Base-by-base conservation (phyloP, 2,329 filamentous ascomycete species). In the Trichoderma oligosporum region DNA sequence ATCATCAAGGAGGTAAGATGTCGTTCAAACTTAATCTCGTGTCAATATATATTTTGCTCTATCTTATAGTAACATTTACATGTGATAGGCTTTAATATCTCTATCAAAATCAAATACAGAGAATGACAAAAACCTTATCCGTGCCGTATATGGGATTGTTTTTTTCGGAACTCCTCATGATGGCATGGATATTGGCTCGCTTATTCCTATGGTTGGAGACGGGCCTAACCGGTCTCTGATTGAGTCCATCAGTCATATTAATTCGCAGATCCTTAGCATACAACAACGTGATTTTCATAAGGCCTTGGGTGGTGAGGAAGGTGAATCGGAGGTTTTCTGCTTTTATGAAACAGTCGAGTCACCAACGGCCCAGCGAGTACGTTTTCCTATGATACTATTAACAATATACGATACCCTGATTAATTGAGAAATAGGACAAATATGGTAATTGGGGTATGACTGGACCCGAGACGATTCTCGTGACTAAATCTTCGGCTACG, bases 261-360 rank as follows among this genome's bases (percentile, higher is more conserved):
- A 59, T 41, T 61, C 59, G 2, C 51, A 59, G 6, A 22, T 54
- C 1, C 42, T 61, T 9, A 52, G 4, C 12, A 53, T 4, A 16
- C 52, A 53, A 38, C 56, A 61, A 8, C 33, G 51, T 9, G 56
- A 57, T 27, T 61, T 61, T 33, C 16, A 38, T n/a, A 29, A 20
- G 9, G 56, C 60, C 7, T 33, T 66, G 9, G 60, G 60, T 1
- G 22, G 9, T 11, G 35, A 61, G 39, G 35, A 61, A 36, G 59
- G 57, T 5, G 42, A 60, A 1, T 61, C 57, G 11, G 60, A 66
- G 54, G 38, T 67, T 11, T 41, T 64, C 25, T 67, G 62, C 49
- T 68, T 66, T 51, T 67, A 65, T 42, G 65, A 68, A 54, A 68
- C 66, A 2, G 16, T 56, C 11, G 18, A 56, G 38, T 68, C 65